Conservation (phyloP, 805 yeast genomes). For the Saccharomycopsis guyanensis region DNA sequence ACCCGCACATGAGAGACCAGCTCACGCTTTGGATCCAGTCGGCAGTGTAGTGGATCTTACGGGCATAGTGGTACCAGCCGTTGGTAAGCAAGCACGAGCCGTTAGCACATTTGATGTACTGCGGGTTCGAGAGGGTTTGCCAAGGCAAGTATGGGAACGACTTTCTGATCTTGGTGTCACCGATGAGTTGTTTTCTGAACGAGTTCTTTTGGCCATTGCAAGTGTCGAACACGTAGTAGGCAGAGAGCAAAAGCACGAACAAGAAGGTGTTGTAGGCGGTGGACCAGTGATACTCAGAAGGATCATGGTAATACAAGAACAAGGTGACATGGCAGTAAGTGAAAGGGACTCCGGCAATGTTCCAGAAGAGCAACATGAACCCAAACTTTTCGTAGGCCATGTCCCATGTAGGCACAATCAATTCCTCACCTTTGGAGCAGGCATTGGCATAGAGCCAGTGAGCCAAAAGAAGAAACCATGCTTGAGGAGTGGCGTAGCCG, state of each 20-base stretch:
- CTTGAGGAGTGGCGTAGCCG: constrained; percentile 60
- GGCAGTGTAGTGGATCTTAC: constrained; percentile 93
- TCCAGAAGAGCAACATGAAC: constrained; percentile 98
- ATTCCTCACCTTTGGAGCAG: constrained; percentile 95
- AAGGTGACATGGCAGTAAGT: constrained; percentile 94
- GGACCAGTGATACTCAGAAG: constrained; percentile 74
- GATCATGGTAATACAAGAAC: constrained; percentile 75
- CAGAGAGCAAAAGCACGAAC: constrained; percentile 48
- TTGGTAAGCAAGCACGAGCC: constrained; percentile 83
- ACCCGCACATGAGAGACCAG: constrained; percentile 92
- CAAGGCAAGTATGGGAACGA: constrained; percentile 91
- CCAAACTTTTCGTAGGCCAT: constrained; percentile 99
- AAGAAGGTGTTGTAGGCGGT: constrained; percentile 48
- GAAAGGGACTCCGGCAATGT: constrained; percentile 97
- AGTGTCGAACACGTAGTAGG: constrained; percentile 92
- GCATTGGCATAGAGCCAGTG: constrained; percentile 96
- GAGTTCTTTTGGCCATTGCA: constrained; percentile 92
- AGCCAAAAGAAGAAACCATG: constrained; percentile 59
- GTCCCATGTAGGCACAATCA: constrained; percentile 98
- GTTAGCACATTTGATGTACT: constrained; percentile 72
- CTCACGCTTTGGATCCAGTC: constrained; percentile 82
- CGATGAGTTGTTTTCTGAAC: constrained; percentile 77
- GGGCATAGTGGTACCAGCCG: constrained; percentile 92
- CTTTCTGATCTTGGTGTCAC: constrained; percentile 69
- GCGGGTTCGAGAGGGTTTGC: constrained; percentile 76